These are phyloP conservation scores for Cydonia oblonga DNA, from an alignment of 331 rosid genomes.

Conservation along the genomic window DNA sequence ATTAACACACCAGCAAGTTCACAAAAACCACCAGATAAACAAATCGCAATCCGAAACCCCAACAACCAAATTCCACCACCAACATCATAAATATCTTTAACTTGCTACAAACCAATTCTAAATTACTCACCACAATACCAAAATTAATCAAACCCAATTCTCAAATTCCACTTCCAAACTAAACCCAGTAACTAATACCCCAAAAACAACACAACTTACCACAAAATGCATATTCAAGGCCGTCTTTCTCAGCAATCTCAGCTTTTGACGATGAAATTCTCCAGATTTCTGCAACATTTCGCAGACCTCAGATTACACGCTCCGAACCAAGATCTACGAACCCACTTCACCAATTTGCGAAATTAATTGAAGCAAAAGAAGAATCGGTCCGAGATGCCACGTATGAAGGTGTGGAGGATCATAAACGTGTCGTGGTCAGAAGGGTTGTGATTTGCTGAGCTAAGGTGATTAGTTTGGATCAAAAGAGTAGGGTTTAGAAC, in stretches of 20 bases:
- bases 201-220: slow-evolving; percentile 16
- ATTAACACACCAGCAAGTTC: background rate
- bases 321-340: slow-evolving; percentile 1
- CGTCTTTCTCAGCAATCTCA: background rate
- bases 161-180: background rate
- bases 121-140: background rate
- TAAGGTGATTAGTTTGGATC: too few species aligned
- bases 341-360: slow-evolving; percentile 19
- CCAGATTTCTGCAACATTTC: slow-evolving; percentile 1
- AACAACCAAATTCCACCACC: background rate
- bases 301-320: slow-evolving; percentile 16
- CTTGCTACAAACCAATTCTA: slow-evolving; percentile 1
- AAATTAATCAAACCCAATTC: slow-evolving; percentile 5
- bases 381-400: background rate
- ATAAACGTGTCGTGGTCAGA: too few species aligned
- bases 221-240: slow-evolving; percentile 3
- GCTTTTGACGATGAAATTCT: slow-evolving; percentile 4
- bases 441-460: too few species aligned
- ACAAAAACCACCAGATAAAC: background rate
- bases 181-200: slow-evolving; percentile 14
- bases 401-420: too few species aligned
- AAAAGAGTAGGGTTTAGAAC: too few species aligned
- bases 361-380: slow-evolving; percentile 5
- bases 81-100: background rate
- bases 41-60: background rate